Conservation (phyloP, 2,329 filamentous ascomycete genomes). For the Trichoderma afroharzianum region DNA sequence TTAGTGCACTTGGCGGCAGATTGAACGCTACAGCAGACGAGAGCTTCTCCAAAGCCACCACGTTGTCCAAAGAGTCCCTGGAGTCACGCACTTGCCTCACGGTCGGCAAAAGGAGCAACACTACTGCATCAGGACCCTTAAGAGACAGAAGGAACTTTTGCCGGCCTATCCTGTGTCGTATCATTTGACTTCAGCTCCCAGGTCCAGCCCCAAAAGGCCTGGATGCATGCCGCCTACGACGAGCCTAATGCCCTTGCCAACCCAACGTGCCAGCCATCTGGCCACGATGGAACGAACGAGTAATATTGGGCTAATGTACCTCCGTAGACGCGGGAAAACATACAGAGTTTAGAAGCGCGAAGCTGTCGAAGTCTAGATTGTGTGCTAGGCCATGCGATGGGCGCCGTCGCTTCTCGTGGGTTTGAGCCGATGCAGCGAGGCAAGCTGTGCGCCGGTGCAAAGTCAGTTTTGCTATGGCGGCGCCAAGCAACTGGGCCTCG, state of each 20-base stretch:
- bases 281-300: not conserved
- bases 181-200: not conserved
- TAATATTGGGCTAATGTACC: not conserved
- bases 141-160: slow-evolving; percentile 10
- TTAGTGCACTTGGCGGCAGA: not conserved
- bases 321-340: not conserved
- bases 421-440: not conserved
- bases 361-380: not conserved
- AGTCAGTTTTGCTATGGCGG: slow-evolving; percentile 1
- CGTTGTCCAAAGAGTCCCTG: not conserved
- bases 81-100: not conserved
- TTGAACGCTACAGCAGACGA: not conserved
- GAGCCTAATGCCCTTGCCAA: not conserved
- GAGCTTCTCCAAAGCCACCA: not conserved
- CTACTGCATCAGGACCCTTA: not conserved
- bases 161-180: not conserved
- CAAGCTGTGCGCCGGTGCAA: not conserved
- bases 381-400: not conserved
- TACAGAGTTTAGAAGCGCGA: not conserved
- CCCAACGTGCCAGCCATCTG: not conserved
- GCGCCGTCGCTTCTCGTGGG: not conserved
- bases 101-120: not conserved
- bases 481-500: not conserved
- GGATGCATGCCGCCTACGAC: not conserved
- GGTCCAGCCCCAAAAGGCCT: not conserved